Percentiles rank a stretch among this genome's conserved stretches.
Evolutionary conservation across 495 filamentous ascomycete species (phyloP).

Genomic region (Penicillium silybi): DNA sequence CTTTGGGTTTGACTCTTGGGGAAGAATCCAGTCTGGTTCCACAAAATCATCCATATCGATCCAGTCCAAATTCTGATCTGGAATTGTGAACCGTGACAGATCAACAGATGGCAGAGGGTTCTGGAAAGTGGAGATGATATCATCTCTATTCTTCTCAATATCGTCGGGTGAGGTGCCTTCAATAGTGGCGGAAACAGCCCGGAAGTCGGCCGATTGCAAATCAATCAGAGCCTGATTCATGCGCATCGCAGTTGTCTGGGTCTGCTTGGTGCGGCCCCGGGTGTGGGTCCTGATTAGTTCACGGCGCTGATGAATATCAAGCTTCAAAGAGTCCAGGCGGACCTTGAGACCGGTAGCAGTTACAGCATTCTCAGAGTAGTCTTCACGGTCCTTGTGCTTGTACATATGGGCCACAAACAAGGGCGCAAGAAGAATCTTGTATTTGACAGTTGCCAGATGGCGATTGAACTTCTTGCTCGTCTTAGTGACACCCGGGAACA

Average conservation of each 20-base stretch:
- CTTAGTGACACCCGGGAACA: constrained; percentile 91
- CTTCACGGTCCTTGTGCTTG: constrained; percentile 94
- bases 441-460: constrained; percentile 95
- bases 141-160: constrained; percentile 57
- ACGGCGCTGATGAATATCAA: constrained; percentile 91
- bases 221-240: constrained; percentile 93
- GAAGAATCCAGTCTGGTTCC: constrained; percentile 92
- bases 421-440: constrained; percentile 87
- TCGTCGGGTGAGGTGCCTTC: constrained; percentile 71
- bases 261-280: constrained; percentile 64
- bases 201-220: constrained; percentile 85
- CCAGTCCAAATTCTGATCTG: constrained; percentile 91
- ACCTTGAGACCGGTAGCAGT: constrained; percentile 93
- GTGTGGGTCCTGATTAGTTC: constrained; percentile 83
- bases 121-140: constrained; percentile 54
- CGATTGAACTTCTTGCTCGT: constrained; percentile 98
- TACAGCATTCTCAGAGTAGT: constrained; percentile 72
- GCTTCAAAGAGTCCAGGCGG: constrained; percentile 89
- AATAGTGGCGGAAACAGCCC: constrained; percentile 90
- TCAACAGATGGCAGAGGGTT: constrained; percentile 55
- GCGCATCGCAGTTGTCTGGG: constrained; percentile 84
- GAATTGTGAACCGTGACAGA: constrained; percentile 87
- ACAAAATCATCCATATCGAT: constrained; percentile 99
- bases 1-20: constrained; percentile 83
- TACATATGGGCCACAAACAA: constrained; percentile 95